phyloP scores from a whole-genome alignment of 2,329 filamentous ascomycete genomes.

The Cercospora brassicicola region DNA sequence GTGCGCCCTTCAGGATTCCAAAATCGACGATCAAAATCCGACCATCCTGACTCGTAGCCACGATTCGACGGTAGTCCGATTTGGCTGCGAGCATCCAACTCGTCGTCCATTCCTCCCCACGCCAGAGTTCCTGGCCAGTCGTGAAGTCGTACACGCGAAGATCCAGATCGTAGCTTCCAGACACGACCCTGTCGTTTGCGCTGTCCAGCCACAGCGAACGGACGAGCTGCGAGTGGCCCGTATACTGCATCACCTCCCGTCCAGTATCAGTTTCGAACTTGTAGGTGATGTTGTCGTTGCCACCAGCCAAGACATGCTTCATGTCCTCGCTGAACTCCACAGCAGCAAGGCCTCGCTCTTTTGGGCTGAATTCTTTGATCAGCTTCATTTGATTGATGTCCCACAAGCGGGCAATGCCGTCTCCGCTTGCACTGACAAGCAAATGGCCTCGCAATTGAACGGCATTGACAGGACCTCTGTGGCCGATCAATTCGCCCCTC shows the following conservation, averaged over 20 bases:
- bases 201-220: slow-evolving; percentile 88
- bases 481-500: slow-evolving; percentile 77
- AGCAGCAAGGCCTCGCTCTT: slow-evolving; percentile 91
- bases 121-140: slow-evolving; percentile 72
- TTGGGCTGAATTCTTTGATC: slow-evolving; percentile 84
- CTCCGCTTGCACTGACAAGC: slow-evolving; percentile 89
- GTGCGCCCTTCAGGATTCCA: slow-evolving; percentile 48
- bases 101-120: slow-evolving; percentile 91
- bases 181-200: slow-evolving; percentile 80
- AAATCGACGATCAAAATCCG: slow-evolving; percentile 94
- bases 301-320: slow-evolving; percentile 87
- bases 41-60: slow-evolving; percentile 91
- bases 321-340: slow-evolving; percentile 95
- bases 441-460: slow-evolving; percentile 92
- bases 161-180: slow-evolving; percentile 90
- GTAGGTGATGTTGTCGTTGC: slow-evolving; percentile 93
- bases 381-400: slow-evolving; percentile 85
- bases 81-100: slow-evolving; percentile 97
- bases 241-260: slow-evolving; percentile 75
- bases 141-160: slow-evolving; percentile 93
- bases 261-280: slow-evolving; percentile 94
- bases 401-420: slow-evolving; percentile 93
- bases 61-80: slow-evolving; percentile 90
- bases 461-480: slow-evolving; percentile 90
- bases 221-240: slow-evolving; percentile 81